A percentile compares a stretch with the other conserved stretches of the same genome.
phyloP scores from a whole-genome alignment of 73 alveolate species.

The Uronychia binucleata region DNA sequence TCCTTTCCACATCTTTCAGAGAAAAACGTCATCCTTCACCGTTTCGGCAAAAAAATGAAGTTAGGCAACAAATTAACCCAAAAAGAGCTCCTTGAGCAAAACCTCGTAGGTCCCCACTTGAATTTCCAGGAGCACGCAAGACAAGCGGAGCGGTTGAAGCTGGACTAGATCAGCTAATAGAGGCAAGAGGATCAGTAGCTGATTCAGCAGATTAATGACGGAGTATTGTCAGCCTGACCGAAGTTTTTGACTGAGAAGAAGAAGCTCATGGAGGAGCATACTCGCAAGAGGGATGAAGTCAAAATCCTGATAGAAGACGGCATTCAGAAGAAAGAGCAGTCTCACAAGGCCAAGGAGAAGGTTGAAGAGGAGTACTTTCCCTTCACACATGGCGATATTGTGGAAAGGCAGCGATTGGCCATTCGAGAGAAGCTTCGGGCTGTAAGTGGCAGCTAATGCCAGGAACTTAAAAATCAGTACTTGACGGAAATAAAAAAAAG shows the following conservation, averaged over 20 bases:
- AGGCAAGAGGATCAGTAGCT: neutral
- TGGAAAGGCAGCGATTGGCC: conserved; percentile 18
- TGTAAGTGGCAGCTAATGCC: neutral
- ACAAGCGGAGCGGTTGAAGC: neutral
- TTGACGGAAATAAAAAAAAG: neutral
- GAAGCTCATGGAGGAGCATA: neutral
- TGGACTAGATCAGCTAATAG: neutral
- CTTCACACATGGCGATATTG: conserved; percentile 21
- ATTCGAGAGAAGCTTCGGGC: neutral
- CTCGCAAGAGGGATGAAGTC: neutral
- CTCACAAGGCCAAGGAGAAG: neutral
- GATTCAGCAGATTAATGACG: conserved; percentile 18
- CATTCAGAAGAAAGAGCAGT: conserved; percentile 8
- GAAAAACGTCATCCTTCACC: too few species aligned
- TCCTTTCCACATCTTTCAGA: neutral
- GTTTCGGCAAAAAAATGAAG: conserved; percentile 17
- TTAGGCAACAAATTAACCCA: conserved; percentile 4
- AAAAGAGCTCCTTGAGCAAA: conserved; percentile 22
- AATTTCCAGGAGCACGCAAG: neutral
- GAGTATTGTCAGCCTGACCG: neutral
- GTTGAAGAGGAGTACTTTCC: conserved; percentile 29
- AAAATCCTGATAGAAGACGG: neutral
- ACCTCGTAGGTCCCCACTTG: neutral
- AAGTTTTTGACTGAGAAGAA: neutral
- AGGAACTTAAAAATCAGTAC: neutral